phyloP scores from a whole-genome alignment of 306 rosid species.

The Dryas octopetala region DNA sequence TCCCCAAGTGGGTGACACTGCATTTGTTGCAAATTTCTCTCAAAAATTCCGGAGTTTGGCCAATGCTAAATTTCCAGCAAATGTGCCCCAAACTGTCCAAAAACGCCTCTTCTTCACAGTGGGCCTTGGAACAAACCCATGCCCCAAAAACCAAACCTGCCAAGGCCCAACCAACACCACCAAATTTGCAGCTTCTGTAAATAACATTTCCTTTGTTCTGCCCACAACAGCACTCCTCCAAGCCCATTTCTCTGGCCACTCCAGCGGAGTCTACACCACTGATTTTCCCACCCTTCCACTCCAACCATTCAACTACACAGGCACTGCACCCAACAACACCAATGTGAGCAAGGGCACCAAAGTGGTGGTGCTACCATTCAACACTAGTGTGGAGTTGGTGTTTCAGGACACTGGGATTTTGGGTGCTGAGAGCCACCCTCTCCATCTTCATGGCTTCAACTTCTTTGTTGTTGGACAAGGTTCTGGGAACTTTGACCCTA shows the following conservation, averaged over 20 bases:
- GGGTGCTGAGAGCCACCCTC: constrained; percentile 77
- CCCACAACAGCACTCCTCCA: constrained; percentile 65
- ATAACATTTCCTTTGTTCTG: constrained; percentile 53
- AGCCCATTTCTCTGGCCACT: constrained; percentile 43
- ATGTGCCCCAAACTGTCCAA: constrained; percentile 53
- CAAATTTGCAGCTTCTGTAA: constrained; percentile 59
- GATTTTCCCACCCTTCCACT: constrained; percentile 56
- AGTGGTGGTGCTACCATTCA: constrained; percentile 30
- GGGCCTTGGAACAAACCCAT: constrained; percentile 64
- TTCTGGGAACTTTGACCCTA: constrained; percentile 57
- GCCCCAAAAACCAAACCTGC: constrained; percentile 62
- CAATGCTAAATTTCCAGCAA: constrained; percentile 52
- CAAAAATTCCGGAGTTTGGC: constrained; percentile 50
- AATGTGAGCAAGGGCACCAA: constrained; percentile 23
- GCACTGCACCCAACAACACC: constrained; percentile 29
- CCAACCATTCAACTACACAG: constrained; percentile 30
- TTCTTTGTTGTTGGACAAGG: constrained; percentile 70
- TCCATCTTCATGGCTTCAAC: constrained; percentile 77
- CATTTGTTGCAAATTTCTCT: constrained; percentile 49
- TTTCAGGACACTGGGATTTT: constrained; percentile 64
- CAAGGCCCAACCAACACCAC: constrained; percentile 68
- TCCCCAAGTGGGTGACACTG: constrained; percentile 52
- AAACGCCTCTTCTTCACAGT: constrained; percentile 56
- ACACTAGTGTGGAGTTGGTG: constrained; percentile 40
- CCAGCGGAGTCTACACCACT: constrained; percentile 36